Conservation (phyloP, 192 early-diverging fungal genomes). For the Chytriomyces hyalinus region DNA sequence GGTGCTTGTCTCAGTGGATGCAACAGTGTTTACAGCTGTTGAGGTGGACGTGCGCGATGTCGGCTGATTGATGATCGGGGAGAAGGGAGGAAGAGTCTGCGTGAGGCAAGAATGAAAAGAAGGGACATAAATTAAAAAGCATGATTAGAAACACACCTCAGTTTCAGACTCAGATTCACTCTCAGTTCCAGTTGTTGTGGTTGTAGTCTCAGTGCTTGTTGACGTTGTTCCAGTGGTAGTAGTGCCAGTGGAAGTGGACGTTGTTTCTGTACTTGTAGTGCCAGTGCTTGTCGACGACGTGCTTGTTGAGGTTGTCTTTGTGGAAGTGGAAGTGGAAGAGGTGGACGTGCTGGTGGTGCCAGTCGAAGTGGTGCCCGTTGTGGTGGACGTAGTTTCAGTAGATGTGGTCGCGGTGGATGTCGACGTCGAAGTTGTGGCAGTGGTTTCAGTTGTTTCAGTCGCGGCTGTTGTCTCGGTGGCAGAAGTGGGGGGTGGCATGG, state of each 20-base stretch:
- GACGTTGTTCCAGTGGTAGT: neutral
- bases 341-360: neutral
- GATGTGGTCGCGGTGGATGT: neutral
- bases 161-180: neutral
- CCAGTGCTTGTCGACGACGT: neutral
- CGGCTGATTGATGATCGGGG: neutral
- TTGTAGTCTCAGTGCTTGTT: neutral
- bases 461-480: neutral
- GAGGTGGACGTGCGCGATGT: neutral
- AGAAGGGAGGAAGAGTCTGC: neutral
- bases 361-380: neutral
- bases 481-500: neutral
- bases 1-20: neutral
- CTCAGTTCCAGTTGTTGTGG: neutral
- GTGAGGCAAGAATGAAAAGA: neutral
- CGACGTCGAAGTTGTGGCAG: neutral
- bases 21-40: neutral
- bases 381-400: neutral
- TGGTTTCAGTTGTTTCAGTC: neutral
- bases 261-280: neutral
- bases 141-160: neutral
- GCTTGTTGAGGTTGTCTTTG: neutral
- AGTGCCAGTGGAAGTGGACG: conserved; percentile 39
- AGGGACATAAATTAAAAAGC: neutral
- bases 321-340: neutral